These are phyloP conservation scores for Microbotryomycetes sp. DNA, from an alignment of 1,284 basidiomycete species.

Conservation along the genomic window DNA sequence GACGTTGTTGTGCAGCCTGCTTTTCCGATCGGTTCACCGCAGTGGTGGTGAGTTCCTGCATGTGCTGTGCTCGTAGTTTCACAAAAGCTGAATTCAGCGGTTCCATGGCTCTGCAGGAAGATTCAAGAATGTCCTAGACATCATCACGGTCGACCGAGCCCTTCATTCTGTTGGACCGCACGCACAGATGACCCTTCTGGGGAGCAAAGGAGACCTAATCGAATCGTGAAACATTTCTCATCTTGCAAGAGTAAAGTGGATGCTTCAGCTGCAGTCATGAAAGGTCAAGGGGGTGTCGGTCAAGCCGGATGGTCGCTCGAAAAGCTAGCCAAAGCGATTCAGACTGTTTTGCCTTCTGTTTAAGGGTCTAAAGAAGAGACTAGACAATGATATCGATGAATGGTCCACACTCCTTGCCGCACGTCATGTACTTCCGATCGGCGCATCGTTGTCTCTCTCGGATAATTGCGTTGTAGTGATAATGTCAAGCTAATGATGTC, in stretches of 20 bases:
- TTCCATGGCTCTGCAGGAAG: not conserved
- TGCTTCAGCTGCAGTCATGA: not conserved
- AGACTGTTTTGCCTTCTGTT: not conserved
- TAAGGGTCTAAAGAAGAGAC: too few relatives aligned
- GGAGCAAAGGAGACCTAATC: not conserved
- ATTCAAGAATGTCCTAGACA: not conserved
- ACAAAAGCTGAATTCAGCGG: not conserved
- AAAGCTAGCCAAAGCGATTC: slow-evolving; percentile 4
- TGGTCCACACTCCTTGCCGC: too few relatives aligned
- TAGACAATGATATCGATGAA: too few relatives aligned
- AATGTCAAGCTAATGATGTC: too few relatives aligned
- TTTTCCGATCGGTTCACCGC: not conserved
- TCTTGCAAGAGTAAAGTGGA: slow-evolving; percentile 4
- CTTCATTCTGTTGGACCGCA: slow-evolving; percentile 2
- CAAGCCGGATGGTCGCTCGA: slow-evolving; percentile 6
- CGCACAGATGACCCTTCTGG: not conserved
- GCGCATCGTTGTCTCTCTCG: too few relatives aligned
- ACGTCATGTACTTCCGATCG: too few relatives aligned
- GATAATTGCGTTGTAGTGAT: too few relatives aligned
- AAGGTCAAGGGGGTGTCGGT: not conserved
- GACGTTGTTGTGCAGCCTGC: slow-evolving; percentile 3
- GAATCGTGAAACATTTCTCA: slow-evolving; percentile 6
- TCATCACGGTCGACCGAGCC: not conserved
- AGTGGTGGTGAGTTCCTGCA: not conserved
- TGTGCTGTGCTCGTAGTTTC: too few relatives aligned